Evolutionary conservation across 768 basidiomycete genomes (phyloP), one percentile per base, ranked within the genome.

Genomic region (Atractiella rhizophila): DNA sequence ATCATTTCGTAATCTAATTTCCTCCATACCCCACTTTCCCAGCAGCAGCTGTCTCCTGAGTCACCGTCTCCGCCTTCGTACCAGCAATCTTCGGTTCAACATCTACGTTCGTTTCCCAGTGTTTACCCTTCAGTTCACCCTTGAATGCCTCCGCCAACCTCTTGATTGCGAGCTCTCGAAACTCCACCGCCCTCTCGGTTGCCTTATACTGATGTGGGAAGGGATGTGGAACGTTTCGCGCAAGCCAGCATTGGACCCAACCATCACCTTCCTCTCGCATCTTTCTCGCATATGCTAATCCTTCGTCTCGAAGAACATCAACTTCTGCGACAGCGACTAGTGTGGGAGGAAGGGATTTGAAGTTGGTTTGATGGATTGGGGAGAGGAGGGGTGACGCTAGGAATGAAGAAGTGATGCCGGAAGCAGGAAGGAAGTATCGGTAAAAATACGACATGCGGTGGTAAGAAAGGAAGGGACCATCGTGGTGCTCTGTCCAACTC

Each of bases 191-290:
- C 12, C 21, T 18, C 11, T 40, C 39, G 15, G 39, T 40, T 6
- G 43, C 43, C 16, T n/a, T 4, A n/a, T 21, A 19, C 30, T 44
- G 43, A 18, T 43, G 43, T n/a, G 43, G 43, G 43, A 44, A 44
- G 4, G 43, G 43, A 28, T 44, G 43, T 3, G 43, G 43, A 8
- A 44, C 43, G 3, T 39, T 9, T 24, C 30, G 28, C 3, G 43
- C 43, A 2, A 43, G 30, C 43, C 43, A 44, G 21, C 39, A 33
- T 24, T 44, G 28, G 19, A 19, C 34, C 41, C 40, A 44, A 13
- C 19, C 5, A 11, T 23, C 23, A 19, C 25, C 28, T 24, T 44
- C 43, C 20, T 20, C 15, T 9, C 21, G 24, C 16, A 44, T 23
- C 21, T 39, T 28, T 16, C 31, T 23, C 15, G 43, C 43, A 19